Conservation (phyloP, 2,329 filamentous ascomycete genomes). For the Fusarium sacchari region DNA sequence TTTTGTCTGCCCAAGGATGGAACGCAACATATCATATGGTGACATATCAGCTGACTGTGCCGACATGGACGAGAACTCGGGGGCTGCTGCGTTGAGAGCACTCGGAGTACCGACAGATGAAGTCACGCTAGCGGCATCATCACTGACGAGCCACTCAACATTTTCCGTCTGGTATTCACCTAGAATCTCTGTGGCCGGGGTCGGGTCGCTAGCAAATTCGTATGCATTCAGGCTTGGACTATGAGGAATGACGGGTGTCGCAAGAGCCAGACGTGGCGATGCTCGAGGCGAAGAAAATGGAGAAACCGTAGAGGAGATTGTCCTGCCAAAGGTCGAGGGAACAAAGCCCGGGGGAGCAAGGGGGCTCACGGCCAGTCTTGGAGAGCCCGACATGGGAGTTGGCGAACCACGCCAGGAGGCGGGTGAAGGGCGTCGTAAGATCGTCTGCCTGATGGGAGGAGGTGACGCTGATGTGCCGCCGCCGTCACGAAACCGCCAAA, state of each 20-base stretch:
- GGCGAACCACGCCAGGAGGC: slow-evolving; percentile 89
- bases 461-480: slow-evolving; percentile 76
- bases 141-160: slow-evolving; percentile 96
- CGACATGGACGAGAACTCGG: slow-evolving; percentile 74
- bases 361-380: slow-evolving; percentile 83
- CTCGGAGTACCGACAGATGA: slow-evolving; percentile 77
- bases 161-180: slow-evolving; percentile 93
- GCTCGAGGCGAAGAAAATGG: slow-evolving; percentile 95
- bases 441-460: slow-evolving; percentile 86
- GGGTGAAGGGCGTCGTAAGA: slow-evolving; percentile 89
- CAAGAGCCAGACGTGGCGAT: slow-evolving; percentile 89
- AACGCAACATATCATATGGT: slow-evolving; percentile 96
- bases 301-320: slow-evolving; percentile 82
- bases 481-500: slow-evolving; percentile 84
- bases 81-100: slow-evolving; percentile 79
- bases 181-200: slow-evolving; percentile 84
- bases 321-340: slow-evolving; percentile 77
- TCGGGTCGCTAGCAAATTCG: slow-evolving; percentile 86
- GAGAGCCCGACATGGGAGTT: slow-evolving; percentile 85
- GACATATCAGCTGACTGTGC: slow-evolving; percentile 88
- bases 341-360: slow-evolving; percentile 85
- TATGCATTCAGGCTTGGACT: slow-evolving; percentile 95
- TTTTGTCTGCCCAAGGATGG: slow-evolving; percentile 87
- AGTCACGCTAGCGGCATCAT: slow-evolving; percentile 81
- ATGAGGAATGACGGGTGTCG: slow-evolving; percentile 90